Base-by-base conservation (phyloP, 2,329 filamentous ascomycete genomes). In the Hymenoscyphus infarciens region DNA sequence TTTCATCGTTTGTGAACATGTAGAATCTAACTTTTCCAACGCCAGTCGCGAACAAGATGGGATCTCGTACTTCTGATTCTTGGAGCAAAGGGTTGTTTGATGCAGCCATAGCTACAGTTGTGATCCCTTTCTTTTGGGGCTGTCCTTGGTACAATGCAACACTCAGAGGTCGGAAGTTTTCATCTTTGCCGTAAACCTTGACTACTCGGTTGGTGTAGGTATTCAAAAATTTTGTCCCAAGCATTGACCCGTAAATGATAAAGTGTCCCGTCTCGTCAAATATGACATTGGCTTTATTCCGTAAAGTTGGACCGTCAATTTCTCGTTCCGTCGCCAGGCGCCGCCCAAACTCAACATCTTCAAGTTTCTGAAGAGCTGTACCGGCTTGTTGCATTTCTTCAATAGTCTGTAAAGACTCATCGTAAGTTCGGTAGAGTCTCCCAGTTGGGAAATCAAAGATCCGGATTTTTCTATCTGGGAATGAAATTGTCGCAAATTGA, bases 221-320 rank as follows among this genome's bases (percentile, higher is more conserved):
- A 77, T 99, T 99, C 75, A 99, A 84, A 27, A 98, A 93, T 77
- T 99, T 99, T 72, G 94, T 86, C 25, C 96, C 95, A 52, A 94
- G 80, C 69, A 99, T 88, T 11, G 93, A 96, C 38, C 95, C 95
- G 72, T 97, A 99, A 39, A 97, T 80, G 66, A 99, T 87, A 75
- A 99, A 99, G 75, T 99, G 87, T 4, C 93, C 91, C 1, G 93
- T 97, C 77, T 99, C 95, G 74, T 99, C 95, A 74, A 98, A 99
- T 39, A 93, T 87, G 66, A 98, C 86, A 73, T 96, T 98, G 67
- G 89, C 83, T 68, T 91, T 91, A 70, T 86, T 82, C 55, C 84
- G 84, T 39, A 91, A 78, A 0, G 82, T 75, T 13, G 87, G 81
- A 29, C 86, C 87, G 71, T 97, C 92, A 4, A 98, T 80, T 62